Conservation (phyloP, 2,329 filamentous ascomycete genomes). For the Penicillium digitatum region DNA sequence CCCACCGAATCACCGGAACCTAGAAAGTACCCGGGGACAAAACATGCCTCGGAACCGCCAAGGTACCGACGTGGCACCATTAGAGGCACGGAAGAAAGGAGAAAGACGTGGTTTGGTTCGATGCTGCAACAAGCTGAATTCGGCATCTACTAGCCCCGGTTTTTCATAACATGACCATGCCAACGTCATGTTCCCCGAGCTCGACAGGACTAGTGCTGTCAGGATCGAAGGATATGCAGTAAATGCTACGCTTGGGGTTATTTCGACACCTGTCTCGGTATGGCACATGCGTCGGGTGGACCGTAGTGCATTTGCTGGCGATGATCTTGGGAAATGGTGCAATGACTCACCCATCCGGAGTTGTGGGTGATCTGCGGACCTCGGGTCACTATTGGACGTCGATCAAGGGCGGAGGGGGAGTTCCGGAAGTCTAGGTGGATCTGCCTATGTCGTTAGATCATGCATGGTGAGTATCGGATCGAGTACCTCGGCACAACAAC, state of each 20-base stretch:
- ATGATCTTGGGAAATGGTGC: neutral
- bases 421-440: neutral
- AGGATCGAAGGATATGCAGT: neutral
- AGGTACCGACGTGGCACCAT: neutral
- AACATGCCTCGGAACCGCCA: neutral
- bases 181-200: neutral
- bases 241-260: neutral
- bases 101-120: neutral
- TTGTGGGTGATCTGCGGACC: neutral
- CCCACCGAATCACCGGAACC: neutral
- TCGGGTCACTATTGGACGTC: neutral
- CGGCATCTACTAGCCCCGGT: neutral
- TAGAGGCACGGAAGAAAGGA: neutral
- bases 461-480: neutral
- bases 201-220: neutral
- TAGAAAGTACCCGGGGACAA: neutral
- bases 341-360: neutral
- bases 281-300: neutral
- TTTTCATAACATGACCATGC: neutral
- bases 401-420: neutral
- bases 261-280: neutral
- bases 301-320: neutral
- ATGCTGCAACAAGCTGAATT: neutral
- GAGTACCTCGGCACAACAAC: constrained; percentile 1
- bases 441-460: constrained; percentile 1